Base-by-base conservation (phyloP, 495 filamentous ascomycete species). In the Hyaloscypha finlandica region DNA sequence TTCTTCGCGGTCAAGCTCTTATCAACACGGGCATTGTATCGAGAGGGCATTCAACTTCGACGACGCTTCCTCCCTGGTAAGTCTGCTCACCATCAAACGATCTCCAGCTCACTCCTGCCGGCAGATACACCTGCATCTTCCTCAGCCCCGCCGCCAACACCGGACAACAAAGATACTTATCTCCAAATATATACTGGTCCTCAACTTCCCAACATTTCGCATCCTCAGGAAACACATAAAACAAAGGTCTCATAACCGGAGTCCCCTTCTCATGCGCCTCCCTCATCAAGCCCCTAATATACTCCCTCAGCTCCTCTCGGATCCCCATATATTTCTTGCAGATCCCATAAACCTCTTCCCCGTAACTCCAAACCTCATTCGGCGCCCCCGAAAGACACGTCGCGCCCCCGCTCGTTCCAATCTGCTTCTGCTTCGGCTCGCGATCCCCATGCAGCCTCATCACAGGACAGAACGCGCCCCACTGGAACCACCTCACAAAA, bases 351-450 rank as follows among this genome's bases (percentile, higher is more conserved):
- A 85, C 79, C 58, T 83, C 77, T 32, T 81, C 77, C 2, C 85
- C 85, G 68, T 86, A 88, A 19, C 77, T 82, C 84, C 85, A 88
- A 33, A 88, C 79, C 74, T 88, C 85, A 71, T 88, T 88, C 14
- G 77, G 62, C 2, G 82, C 81, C 2, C 83, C 84, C 0, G 71
- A 74, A 6, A 71, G 67, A 55, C 76, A 78, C 8, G 68, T 67
- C 39, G 72, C 72, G 2, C 77, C 78, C 33, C 76, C 77, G 3
- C 74, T 74, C 4, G 71, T 74, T 4, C 79, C 78, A 42, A 70
- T 65, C 29, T 71, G 74, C 5, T 74, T 75, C 69, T 79, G 79
- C 67, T 80, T 77, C 9, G 84, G 85, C 65, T 85, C 81, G n/a
- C 85, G 80, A 72, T 86, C 83, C 22, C 85, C 85, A 67, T 88